Conservation (phyloP, 352 stramenopile genomes). For the Pythium plurisporium region DNA sequence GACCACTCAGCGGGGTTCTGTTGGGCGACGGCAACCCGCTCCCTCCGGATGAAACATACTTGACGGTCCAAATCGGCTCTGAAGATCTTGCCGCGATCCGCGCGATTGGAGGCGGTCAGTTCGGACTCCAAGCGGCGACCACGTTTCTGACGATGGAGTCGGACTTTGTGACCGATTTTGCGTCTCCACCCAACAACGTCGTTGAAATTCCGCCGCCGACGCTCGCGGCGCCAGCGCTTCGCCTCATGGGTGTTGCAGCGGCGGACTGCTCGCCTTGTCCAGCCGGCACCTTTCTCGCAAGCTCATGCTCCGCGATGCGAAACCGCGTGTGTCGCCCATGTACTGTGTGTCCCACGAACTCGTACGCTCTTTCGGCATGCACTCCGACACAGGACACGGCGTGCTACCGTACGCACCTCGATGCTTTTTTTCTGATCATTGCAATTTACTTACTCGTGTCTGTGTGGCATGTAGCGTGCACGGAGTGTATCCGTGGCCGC, state of each 20-base stretch:
- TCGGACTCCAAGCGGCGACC: constrained; percentile 37
- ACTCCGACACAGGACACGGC: constrained; percentile 47
- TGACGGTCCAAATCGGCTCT: constrained; percentile 47
- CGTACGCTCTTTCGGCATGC: constrained; percentile 46
- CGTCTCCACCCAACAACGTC: constrained; percentile 33
- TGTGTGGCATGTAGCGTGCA: constrained; percentile 40
- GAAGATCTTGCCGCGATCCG: constrained; percentile 36
- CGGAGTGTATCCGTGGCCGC: constrained; percentile 50
- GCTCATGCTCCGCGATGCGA: constrained; percentile 57
- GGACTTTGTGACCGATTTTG: constrained; percentile 46
- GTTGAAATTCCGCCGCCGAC: constrained; percentile 13
- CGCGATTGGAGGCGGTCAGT: constrained; percentile 36
- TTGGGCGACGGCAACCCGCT: constrained; percentile 41
- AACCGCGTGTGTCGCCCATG: constrained; percentile 52
- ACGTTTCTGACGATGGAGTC: constrained; percentile 46
- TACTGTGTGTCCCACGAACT: constrained; percentile 54
- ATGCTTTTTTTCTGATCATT: neutral
- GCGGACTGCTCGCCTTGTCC: constrained; percentile 55
- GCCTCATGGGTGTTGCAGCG: constrained; percentile 35
- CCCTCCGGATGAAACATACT: constrained; percentile 52
- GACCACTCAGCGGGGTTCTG: constrained; percentile 43
- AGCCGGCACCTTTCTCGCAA: constrained; percentile 33
- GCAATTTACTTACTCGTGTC: neutral
- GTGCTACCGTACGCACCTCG: constrained; percentile 57
- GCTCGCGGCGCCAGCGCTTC: neutral